Evolutionary conservation across 495 filamentous ascomycete species (phyloP), one percentile per base, ranked within the genome.

Genomic region (Durotheca rogersii): DNA sequence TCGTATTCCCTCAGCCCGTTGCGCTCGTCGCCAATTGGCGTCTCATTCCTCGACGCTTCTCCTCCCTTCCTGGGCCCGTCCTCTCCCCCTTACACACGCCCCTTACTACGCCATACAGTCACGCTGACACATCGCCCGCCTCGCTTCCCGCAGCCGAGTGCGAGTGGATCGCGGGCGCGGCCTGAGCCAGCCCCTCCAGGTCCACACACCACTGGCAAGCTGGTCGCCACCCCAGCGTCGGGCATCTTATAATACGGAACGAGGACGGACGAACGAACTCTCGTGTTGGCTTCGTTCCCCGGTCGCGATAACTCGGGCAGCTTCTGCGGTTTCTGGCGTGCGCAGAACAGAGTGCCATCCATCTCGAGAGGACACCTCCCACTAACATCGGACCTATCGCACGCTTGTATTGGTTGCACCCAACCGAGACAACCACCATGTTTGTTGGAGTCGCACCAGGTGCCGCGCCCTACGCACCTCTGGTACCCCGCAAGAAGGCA

Each of bases 401-500:
- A 25, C 29, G 47, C 16, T 41, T 52, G 31, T 47, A 47, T 37
- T 51, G 39, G 11, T 27, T 40, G 34, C 41, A 58, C 21, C 39
- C 36, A 41, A 18, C 33, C 19, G 27, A 32, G 27, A 42, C 57
- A 49, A 43, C 47, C 43, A 57, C 47, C 35, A 56, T 50, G 58
- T 54, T 61, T n/a, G n/a, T n/a, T 39, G 50, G 54, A 32, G 42
- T 51, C 48, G 44, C 50, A 53, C 47, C 51, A 41, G 41, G 37
- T 32, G 25, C 45, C 18, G 48, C 38, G 41, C 31, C 45, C 12
- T 51, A 51, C 27, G 45, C 47, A 35, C 51, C 58, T 46, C 56
- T 41, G 62, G 65, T 41, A 65, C 69, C 66, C 41, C 64, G 60
- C 40, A 68, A 53, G 56, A 65, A 62, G 42, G 49, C 59, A 36